phyloP scores from a whole-genome alignment of 495 filamentous ascomycete genomes.

The Neurospora intermedia region DNA sequence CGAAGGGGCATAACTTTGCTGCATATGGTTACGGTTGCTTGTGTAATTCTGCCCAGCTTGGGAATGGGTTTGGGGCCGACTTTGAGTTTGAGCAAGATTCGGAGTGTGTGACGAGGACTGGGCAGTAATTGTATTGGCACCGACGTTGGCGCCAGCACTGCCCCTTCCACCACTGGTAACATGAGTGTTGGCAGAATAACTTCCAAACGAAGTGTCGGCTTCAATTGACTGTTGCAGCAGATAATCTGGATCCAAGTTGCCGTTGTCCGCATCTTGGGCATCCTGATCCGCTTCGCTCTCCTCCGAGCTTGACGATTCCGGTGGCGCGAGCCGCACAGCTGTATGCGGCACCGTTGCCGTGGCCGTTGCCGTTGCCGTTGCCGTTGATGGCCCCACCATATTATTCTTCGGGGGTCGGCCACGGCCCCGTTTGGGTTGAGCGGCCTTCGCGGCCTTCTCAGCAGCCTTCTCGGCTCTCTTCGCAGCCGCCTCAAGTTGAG shows the following conservation, averaged over 20 bases:
- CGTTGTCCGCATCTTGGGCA: neutral
- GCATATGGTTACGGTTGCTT: neutral
- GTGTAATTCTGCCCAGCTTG: neutral
- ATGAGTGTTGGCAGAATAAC: neutral
- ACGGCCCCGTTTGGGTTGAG: neutral
- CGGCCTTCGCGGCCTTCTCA: neutral
- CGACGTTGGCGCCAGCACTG: neutral
- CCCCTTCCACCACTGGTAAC: neutral
- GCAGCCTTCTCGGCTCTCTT: neutral
- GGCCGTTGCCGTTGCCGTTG: neutral
- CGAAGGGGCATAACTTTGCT: neutral
- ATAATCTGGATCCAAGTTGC: neutral
- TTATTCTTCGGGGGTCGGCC: constrained; percentile 1
- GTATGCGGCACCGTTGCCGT: neutral
- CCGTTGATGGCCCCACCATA: neutral
- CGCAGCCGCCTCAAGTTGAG: neutral
- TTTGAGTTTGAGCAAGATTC: neutral
- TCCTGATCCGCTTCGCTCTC: neutral
- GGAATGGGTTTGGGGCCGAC: neutral
- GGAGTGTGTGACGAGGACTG: neutral
- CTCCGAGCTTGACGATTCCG: neutral
- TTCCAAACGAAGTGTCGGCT: neutral
- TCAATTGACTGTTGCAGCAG: neutral
- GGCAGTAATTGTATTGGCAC: neutral
- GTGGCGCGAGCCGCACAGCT: neutral